Conservation (phyloP, 805 yeast species). For the Nakazawaea sp. region DNA sequence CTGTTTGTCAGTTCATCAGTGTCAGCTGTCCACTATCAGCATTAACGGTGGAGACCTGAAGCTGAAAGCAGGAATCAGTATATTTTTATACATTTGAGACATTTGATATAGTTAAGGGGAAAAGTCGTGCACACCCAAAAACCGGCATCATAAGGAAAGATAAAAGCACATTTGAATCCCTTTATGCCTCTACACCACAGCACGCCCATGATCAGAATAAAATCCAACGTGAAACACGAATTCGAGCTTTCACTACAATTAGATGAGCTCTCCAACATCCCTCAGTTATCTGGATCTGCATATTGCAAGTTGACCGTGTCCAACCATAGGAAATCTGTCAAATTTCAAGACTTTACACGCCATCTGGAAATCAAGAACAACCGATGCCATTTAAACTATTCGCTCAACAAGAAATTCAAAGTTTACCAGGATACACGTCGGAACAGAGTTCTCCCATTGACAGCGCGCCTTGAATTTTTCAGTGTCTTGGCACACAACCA, state of each 20-base stretch:
- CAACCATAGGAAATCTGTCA: conserved; percentile 11
- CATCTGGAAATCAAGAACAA: conserved; percentile 41
- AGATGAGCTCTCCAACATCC: conserved; percentile 75
- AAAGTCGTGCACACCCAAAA: no score
- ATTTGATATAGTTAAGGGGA: no score
- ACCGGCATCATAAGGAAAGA: no score
- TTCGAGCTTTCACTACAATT: conserved; percentile 55
- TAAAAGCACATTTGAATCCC: no score
- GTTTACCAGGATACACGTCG: conserved; percentile 32
- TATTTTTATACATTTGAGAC: no score
- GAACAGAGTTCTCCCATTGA: conserved; percentile 34
- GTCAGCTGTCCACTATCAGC: no score
- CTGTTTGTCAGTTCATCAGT: no score
- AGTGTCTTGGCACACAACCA: conserved; percentile 21
- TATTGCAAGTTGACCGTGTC: conserved; percentile 36
- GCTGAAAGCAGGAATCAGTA: no score
- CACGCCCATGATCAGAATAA: conserved; percentile 19
- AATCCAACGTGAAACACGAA: conserved; percentile 30
- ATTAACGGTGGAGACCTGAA: no score
- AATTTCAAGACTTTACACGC: conserved; percentile 31
- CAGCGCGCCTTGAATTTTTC: conserved; percentile 30
- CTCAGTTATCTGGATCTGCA: conserved; percentile 68
- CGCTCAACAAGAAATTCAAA: conserved; percentile 22
- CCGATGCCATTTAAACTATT: conserved; percentile 41
- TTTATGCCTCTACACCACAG: no score